A percentile compares a stretch with the other conserved stretches of the same genome.
Conservation (phyloP, 2,329 filamentous ascomycete genomes). For the Teratosphaeriaceae sp. region DNA sequence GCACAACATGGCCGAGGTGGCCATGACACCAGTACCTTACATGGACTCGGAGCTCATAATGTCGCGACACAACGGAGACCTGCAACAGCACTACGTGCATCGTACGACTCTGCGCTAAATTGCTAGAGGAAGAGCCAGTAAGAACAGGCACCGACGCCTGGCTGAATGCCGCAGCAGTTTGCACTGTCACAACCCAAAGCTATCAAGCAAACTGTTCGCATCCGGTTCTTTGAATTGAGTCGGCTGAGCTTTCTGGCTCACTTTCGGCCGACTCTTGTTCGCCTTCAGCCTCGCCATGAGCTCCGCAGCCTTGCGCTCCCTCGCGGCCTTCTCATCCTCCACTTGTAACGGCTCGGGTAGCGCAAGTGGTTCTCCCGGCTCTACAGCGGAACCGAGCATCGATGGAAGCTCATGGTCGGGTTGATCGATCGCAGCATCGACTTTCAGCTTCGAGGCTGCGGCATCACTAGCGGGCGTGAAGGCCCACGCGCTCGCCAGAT, state of each 20-base stretch:
- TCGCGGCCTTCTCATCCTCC: conserved; percentile 22
- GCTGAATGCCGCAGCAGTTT: too few relatives aligned
- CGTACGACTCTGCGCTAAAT: too few relatives aligned
- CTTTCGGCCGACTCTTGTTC: conserved; percentile 19
- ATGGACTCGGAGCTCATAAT: too few relatives aligned
- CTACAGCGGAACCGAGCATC: conserved; percentile 14
- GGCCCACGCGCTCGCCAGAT: conserved; percentile 77
- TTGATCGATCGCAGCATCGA: conserved; percentile 8
- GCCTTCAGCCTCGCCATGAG: conserved; percentile 37
- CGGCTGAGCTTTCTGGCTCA: conserved; percentile 51
- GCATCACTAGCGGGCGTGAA: conserved; percentile 45
- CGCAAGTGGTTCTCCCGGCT: not conserved
- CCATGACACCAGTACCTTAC: too few relatives aligned
- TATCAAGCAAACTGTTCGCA: conserved; percentile 78
- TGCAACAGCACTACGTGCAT: too few relatives aligned
- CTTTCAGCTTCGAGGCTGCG: not conserved
- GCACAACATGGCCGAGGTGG: too few relatives aligned
- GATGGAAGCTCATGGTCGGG: conserved; percentile 12
- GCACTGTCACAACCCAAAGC: conserved; percentile 70
- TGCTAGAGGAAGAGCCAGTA: too few relatives aligned
- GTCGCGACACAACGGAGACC: too few relatives aligned
- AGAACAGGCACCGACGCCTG: too few relatives aligned
- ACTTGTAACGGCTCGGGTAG: conserved; percentile 14
- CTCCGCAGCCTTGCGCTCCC: conserved; percentile 26
- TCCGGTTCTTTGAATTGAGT: conserved; percentile 92